Evolutionary conservation across 1,284 basidiomycete species (phyloP).

Genomic region (Ustilago xerochloae): DNA sequence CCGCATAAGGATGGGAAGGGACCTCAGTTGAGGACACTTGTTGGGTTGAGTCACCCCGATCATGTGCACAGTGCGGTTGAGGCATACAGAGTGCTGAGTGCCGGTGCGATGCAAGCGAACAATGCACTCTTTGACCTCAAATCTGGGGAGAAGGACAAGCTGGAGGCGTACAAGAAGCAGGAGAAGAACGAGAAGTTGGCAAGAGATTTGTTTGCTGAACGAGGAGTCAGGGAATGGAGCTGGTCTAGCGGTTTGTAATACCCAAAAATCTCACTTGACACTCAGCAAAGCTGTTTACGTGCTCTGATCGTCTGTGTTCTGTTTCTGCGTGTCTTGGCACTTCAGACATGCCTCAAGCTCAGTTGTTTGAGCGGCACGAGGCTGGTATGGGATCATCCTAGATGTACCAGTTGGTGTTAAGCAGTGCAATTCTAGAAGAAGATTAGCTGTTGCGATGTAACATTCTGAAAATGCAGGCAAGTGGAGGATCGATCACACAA

Average conservation of each 20-base stretch:
- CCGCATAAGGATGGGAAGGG: slow-evolving; percentile 6
- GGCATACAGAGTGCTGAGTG: slow-evolving; percentile 53
- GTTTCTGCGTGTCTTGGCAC: no score
- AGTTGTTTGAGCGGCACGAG: no score
- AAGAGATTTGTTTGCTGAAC: slow-evolving; percentile 23
- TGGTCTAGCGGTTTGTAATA: slow-evolving; percentile 44
- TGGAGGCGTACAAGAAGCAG: slow-evolving; percentile 29
- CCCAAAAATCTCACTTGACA: neutral
- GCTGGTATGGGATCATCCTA: no score
- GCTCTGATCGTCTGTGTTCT: no score
- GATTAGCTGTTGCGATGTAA: slow-evolving; percentile 2
- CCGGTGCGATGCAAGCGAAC: slow-evolving; percentile 11
- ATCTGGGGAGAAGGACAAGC: slow-evolving; percentile 5
- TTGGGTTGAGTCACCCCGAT: slow-evolving; percentile 62
- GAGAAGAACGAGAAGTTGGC: slow-evolving; percentile 21
- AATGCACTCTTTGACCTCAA: slow-evolving; percentile 10
- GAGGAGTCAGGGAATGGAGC: slow-evolving; percentile 45
- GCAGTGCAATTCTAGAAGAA: neutral
- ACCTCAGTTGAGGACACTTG: slow-evolving; percentile 55
- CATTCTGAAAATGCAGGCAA: neutral
- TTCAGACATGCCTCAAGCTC: no score
- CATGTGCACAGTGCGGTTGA: slow-evolving; percentile 63
- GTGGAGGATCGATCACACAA: slow-evolving; percentile 44
- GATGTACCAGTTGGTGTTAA: no score
- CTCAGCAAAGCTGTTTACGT: neutral